Base-by-base conservation (phyloP, 352 stramenopile genomes). In the Thalassiosira mediterranea region DNA sequence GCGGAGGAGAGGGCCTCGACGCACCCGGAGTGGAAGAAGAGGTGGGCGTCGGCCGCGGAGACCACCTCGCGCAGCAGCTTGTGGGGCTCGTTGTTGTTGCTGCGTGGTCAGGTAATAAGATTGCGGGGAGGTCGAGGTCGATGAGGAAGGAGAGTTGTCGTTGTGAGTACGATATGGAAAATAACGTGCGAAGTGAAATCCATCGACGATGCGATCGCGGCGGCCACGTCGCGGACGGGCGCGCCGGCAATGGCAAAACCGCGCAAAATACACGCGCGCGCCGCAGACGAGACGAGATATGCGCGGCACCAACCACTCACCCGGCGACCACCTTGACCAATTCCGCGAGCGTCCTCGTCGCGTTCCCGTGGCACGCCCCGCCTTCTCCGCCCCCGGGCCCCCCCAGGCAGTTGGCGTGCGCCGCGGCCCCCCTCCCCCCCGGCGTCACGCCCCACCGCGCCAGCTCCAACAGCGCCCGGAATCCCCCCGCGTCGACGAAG, bases 401-500 rank as follows among this genome's bases (percentile, higher is more conserved):
- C 7, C 7, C 13, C 34, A 13, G 7, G 34, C 34, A 42, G 7
- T 7, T 13, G 7, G 34, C 34, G 7, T 13, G 34, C 34, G 34
- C 34, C 34, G 13, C 34, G 7, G 13, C 13, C 34, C 34, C 34
- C 34, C 34, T 47, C 28, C 83, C 81, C 17, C 65, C 73, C 19
- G 95, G 95, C 21, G 97, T 78, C 40, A 97, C 87, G 1, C 63
- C 56, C n/a, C 93, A 86, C 40, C 90, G 84, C 81, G 96, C 96
- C 23, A 99, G 68, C 42, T 94, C 81, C 26, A 98, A 76, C 21
- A 98, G 78, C 44, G 90, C 76, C 51, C 95, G 83, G 37, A 98
- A 88, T 1, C 96, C 96, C 34, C 95, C 95, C 19, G 91, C 84
- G 34, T 96, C 86, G 0, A 96, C 88, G 90, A 98, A 99, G 31